A percentile compares a stretch with the other conserved stretches of the same genome.
phyloP scores from a whole-genome alignment of 225 moss, liverwort and hornwort species.

The Asterella californica region DNA sequence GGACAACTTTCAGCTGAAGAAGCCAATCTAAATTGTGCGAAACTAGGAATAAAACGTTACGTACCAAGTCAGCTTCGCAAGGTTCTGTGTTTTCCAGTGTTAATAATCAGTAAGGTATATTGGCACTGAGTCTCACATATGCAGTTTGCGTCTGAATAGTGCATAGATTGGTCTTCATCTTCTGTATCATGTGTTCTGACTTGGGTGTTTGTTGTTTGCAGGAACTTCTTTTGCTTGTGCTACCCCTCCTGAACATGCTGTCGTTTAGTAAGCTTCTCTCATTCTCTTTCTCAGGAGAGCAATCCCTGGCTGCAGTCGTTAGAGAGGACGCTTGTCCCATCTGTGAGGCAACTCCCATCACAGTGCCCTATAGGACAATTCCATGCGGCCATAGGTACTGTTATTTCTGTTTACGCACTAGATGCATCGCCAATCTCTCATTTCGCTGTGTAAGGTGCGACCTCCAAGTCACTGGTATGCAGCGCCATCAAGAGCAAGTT shows the following conservation, averaged over 20 bases:
- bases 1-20: constrained; percentile 6
- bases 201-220: constrained; percentile 30
- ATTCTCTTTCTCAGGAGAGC: constrained; percentile 54
- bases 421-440: constrained; percentile 72
- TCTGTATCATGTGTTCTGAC: not conserved
- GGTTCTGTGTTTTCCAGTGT: not conserved
- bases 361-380: constrained; percentile 66
- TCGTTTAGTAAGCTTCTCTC: constrained; percentile 74
- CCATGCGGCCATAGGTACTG: constrained; percentile 92
- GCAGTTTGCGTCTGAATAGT: not conserved
- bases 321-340: constrained; percentile 81
- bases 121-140: not conserved
- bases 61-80: not conserved
- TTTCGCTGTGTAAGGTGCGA: constrained; percentile 57
- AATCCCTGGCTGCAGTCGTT: constrained; percentile 45
- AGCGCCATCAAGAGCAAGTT: constrained; percentile 62
- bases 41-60: not conserved
- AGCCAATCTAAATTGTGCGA: not conserved
- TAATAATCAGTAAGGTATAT: not conserved
- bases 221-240: constrained; percentile 83
- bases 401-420: constrained; percentile 90
- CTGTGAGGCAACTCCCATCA: constrained; percentile 73
- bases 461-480: constrained; percentile 69
- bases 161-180: not conserved
- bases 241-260: constrained; percentile 91